phyloP scores from a whole-genome alignment of 2,329 filamentous ascomycete genomes.

The Herpomyces periplanetae region DNA sequence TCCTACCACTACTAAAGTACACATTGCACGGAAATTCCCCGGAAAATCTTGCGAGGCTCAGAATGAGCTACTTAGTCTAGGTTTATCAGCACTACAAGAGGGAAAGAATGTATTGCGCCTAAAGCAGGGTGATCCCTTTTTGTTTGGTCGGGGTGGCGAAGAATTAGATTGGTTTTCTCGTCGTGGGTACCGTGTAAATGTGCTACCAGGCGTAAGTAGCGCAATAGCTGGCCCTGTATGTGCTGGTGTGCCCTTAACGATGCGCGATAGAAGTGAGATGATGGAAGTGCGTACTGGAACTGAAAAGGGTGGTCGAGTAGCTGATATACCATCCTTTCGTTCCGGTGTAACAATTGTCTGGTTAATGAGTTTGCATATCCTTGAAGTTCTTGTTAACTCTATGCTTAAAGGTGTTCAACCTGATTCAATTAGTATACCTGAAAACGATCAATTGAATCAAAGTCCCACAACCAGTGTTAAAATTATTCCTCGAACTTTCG shows the following conservation, averaged over 20 bases:
- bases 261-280: conserved; percentile 61
- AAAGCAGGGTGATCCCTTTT: conserved; percentile 85
- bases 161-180: conserved; percentile 48
- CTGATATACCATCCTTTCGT: conserved; percentile 40
- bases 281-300: conserved; percentile 88
- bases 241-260: conserved; percentile 49
- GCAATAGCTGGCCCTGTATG: conserved; percentile 60
- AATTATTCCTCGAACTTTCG: conserved; percentile 27
- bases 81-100: conserved; percentile 21
- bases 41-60: conserved; percentile 83
- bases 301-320: conserved; percentile 48
- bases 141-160: conserved; percentile 78
- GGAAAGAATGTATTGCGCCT: conserved; percentile 53
- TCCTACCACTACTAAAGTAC: conserved; percentile 48
- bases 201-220: conserved; percentile 64
- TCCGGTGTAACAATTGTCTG: conserved; percentile 50
- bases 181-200: conserved; percentile 24
- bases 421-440: conserved; percentile 4
- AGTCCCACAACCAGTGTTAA: conserved; percentile 5
- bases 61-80: conserved; percentile 44
- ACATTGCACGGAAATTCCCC: conserved; percentile 86
- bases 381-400: conserved; percentile 28
- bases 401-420: conserved; percentile 14
- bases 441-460: conserved; percentile 6
- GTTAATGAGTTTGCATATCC: conserved; percentile 67